Conservation (phyloP, 139 green algal genomes). For the Raphidocelis subcapitata region DNA sequence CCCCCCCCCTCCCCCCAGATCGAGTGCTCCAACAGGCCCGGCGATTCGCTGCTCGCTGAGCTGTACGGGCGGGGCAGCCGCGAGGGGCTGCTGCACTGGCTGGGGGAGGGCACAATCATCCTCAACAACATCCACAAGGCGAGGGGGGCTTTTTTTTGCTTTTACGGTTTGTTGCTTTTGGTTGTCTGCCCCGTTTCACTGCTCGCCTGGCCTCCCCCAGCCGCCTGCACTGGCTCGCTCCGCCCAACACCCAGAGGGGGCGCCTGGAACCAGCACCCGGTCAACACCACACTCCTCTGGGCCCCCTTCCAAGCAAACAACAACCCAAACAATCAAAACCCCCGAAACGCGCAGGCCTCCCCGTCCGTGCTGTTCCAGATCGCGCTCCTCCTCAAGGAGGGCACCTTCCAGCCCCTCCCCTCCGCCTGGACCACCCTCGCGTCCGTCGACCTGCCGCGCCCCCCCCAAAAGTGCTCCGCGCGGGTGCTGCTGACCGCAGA, state of each 20-base stretch:
- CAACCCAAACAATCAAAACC: too few relatives aligned
- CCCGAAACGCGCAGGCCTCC: constrained; percentile 13
- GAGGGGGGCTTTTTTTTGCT: too few relatives aligned
- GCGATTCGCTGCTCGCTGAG: constrained; percentile 23
- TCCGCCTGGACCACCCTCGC: background rate
- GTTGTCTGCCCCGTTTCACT: too few relatives aligned
- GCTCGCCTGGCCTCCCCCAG: background rate
- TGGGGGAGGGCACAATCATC: constrained; percentile 59
- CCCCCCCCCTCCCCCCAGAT: too few relatives aligned
- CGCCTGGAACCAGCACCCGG: background rate
- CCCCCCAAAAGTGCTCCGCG: background rate
- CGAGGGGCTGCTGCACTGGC: constrained; percentile 54
- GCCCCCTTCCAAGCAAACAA: too few relatives aligned
- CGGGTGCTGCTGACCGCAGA: constrained; percentile 44
- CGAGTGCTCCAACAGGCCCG: background rate
- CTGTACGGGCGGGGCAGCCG: constrained; percentile 59
- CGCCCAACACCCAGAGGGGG: background rate
- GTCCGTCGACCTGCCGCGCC: constrained; percentile 14
- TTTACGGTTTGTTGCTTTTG: too few relatives aligned
- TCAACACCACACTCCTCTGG: too few relatives aligned
- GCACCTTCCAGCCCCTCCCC: constrained; percentile 3
- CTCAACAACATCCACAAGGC: constrained; percentile 72
- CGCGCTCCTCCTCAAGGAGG: background rate
- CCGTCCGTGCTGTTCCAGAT: constrained; percentile 11
- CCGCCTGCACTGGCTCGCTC: background rate